Percentiles rank a stretch among this genome's conserved stretches.
These are phyloP conservation scores for Parasitella parasitica DNA, from an alignment of 371 early-diverging fungal species.

Conservation along the genomic window DNA sequence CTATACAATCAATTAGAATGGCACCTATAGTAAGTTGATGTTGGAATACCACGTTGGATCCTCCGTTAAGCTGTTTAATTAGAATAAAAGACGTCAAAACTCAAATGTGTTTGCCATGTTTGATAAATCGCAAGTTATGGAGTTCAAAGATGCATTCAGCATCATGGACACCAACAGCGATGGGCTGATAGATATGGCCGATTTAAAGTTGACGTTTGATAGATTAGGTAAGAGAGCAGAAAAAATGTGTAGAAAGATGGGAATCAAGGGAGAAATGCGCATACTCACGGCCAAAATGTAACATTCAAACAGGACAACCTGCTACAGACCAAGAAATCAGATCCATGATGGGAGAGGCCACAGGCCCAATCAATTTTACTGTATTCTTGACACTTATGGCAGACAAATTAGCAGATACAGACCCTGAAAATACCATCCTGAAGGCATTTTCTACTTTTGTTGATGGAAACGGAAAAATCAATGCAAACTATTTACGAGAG, in stretches of 20 bases:
- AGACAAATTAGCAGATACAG: conserved; percentile 89
- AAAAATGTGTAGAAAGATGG: background rate
- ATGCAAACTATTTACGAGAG: conserved; percentile 79
- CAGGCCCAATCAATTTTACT: conserved; percentile 89
- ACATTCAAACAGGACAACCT: conserved; percentile 61
- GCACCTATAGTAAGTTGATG: conserved; percentile 17
- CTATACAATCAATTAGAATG: background rate
- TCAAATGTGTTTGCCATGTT: conserved; percentile 99
- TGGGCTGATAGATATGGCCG: conserved; percentile 83
- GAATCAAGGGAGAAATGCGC: background rate
- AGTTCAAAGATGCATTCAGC: conserved; percentile 95
- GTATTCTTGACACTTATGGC: conserved; percentile 94
- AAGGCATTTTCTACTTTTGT: conserved; percentile 92
- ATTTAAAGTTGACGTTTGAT: conserved; percentile 81
- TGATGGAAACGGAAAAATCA: conserved; percentile 80
- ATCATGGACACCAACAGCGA: conserved; percentile 92
- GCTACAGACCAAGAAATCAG: conserved; percentile 86
- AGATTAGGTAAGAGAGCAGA: conserved; percentile 32
- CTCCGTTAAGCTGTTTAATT: background rate
- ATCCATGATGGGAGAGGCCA: conserved; percentile 89
- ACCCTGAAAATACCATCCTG: conserved; percentile 84
- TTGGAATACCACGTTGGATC: background rate
- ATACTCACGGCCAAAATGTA: background rate
- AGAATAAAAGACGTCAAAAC: conserved; percentile 79
- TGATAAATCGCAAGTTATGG: conserved; percentile 94